These are phyloP conservation scores for Sporothrix variecibatus DNA, from an alignment of 2,329 filamentous ascomycete species.

Conservation along the genomic window DNA sequence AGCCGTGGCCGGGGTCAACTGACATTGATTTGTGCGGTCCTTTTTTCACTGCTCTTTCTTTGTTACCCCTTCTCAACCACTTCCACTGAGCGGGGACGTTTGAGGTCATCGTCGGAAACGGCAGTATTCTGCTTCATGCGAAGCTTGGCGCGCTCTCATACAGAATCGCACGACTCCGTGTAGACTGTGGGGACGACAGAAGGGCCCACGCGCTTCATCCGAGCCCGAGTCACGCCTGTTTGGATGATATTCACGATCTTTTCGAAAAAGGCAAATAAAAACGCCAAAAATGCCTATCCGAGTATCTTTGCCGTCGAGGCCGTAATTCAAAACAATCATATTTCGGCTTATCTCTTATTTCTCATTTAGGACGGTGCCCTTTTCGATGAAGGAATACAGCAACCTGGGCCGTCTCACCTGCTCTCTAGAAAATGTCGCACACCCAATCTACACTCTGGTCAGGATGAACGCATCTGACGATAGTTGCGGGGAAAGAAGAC, in stretches of 20 bases:
- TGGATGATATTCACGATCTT: background rate
- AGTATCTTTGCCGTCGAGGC: background rate
- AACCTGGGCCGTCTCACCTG: background rate
- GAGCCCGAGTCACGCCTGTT: background rate
- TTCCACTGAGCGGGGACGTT: conserved; percentile 18
- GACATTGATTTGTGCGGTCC: background rate
- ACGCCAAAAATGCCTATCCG: background rate
- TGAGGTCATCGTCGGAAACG: conserved; percentile 25
- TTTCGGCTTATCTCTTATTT: background rate
- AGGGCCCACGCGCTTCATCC: background rate
- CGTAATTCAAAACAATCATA: background rate
- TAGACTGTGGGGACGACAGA: background rate
- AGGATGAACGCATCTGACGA: background rate
- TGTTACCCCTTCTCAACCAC: background rate
- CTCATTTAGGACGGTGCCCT: no score
- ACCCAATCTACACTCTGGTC: background rate
- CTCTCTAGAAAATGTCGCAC: background rate
- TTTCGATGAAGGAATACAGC: background rate
- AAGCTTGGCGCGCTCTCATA: conserved; percentile 21
- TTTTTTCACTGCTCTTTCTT: background rate
- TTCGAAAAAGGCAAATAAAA: background rate
- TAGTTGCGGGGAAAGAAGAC: background rate
- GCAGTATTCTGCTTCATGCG: conserved; percentile 23
- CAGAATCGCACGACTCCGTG: background rate
- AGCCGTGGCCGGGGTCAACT: background rate